These are phyloP conservation scores for Neurospora tetrasperma DNA, from an alignment of 495 filamentous ascomycete species.

Conservation along the genomic window DNA sequence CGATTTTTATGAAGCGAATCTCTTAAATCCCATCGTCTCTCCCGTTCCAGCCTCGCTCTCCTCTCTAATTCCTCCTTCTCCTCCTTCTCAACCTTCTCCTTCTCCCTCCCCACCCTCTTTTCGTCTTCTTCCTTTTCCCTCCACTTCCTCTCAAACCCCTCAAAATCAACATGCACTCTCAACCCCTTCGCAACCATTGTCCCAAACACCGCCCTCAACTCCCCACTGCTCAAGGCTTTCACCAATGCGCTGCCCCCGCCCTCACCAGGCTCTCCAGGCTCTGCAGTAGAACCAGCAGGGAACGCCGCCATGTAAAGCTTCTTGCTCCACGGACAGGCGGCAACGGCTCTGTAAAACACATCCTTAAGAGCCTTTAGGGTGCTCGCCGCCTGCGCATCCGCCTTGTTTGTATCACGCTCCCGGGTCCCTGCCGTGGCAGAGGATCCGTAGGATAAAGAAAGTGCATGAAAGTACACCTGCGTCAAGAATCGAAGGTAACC, in stretches of 20 bases:
- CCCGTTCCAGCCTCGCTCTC: background rate
- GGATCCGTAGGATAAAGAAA: background rate
- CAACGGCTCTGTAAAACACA: constrained; percentile 59
- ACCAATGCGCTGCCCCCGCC: constrained; percentile 3
- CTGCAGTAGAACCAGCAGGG: background rate
- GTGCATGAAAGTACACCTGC: background rate
- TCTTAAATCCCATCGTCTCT: background rate
- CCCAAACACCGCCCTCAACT: constrained; percentile 45
- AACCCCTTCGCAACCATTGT: constrained; percentile 31
- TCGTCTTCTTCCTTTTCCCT: constrained; percentile 12
- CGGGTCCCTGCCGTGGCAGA: background rate
- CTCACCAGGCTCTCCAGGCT: background rate
- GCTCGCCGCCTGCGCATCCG: background rate
- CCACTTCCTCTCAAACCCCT: constrained; percentile 28
- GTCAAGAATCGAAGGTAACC: constrained; percentile 50
- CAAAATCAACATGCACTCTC: constrained; percentile 33
- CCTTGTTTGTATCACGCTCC: constrained; percentile 20
- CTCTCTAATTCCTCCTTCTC: background rate
- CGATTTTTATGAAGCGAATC: background rate
- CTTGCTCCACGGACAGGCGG: constrained; percentile 68
- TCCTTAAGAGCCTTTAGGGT: constrained; percentile 13
- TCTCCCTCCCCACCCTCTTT: background rate
- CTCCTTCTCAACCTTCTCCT: constrained; percentile 17
- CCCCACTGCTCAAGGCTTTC: constrained; percentile 23
- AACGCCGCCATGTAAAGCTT: constrained; percentile 56